Conservation (phyloP, 2,329 filamentous ascomycete genomes). For the Alternaria sp. region DNA sequence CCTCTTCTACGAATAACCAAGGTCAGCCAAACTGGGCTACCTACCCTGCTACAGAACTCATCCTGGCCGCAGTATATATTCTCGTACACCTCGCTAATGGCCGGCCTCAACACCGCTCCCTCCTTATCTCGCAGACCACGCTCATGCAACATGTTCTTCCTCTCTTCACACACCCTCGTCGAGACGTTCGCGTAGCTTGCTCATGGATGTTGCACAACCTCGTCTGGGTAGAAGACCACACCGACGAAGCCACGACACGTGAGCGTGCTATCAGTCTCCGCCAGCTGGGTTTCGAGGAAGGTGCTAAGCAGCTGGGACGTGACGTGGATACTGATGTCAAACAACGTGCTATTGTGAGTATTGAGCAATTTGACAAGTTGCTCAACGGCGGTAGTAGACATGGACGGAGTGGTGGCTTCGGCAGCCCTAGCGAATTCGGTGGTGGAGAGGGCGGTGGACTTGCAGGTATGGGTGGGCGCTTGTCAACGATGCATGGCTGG, state of each 20-base stretch:
- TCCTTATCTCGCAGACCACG: constrained; percentile 72
- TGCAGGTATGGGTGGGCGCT: constrained; percentile 16
- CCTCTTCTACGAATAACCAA: constrained; percentile 39
- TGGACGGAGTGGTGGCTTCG: constrained; percentile 17
- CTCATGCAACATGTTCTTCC: constrained; percentile 76
- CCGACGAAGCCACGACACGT: constrained; percentile 70
- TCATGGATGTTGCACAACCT: constrained; percentile 89
- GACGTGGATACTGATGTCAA: constrained; percentile 82
- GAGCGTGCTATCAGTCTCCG: constrained; percentile 74
- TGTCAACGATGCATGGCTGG: constrained; percentile 31
- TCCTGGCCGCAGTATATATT: constrained; percentile 80
- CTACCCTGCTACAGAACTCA: constrained; percentile 65
- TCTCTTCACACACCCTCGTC: constrained; percentile 76
- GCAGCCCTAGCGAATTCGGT: constrained; percentile 19
- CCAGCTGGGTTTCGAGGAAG: constrained; percentile 73
- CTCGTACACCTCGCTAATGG: constrained; percentile 90
- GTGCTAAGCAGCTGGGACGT: constrained; percentile 67
- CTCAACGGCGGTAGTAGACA: constrained; percentile 18
- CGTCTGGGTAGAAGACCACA: constrained; percentile 78
- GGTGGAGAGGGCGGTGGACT: constrained; percentile 19
- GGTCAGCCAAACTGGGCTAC: constrained; percentile 56
- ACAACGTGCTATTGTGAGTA: constrained; percentile 81
- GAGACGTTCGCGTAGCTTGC: constrained; percentile 77
- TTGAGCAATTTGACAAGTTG: constrained; percentile 64
- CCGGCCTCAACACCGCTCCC: constrained; percentile 76